Conservation (phyloP, 768 basidiomycete genomes). For the Boletus subcaerulescens region DNA sequence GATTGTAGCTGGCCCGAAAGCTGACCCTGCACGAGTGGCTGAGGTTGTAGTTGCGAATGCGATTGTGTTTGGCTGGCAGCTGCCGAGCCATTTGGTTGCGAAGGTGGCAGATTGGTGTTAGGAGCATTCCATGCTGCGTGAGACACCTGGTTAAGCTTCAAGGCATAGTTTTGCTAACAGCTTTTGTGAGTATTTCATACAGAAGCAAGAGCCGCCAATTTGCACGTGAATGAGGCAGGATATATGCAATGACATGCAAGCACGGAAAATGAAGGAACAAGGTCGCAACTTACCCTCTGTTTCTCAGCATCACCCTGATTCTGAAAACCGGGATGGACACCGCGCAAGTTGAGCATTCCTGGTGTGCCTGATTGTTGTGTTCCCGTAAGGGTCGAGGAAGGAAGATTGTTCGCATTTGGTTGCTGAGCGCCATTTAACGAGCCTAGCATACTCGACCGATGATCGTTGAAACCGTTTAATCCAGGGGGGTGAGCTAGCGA, state of each 20-base stretch:
- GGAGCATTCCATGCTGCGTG: conserved; percentile 67
- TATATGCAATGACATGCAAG: conserved; percentile 2
- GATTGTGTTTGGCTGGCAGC: conserved; percentile 21
- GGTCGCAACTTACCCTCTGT: conserved; percentile 50
- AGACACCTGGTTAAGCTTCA: conserved; percentile 62
- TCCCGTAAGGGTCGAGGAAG: conserved; percentile 35
- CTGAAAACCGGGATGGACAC: conserved; percentile 44
- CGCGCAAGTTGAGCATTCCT: conserved; percentile 61
- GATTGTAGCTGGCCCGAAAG: conserved; percentile 18
- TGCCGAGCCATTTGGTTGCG: conserved; percentile 28
- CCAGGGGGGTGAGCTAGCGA: conserved; percentile 63
- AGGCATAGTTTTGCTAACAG: conserved; percentile 53
- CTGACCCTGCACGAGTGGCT: conserved; percentile 24
- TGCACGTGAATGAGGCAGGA: background rate
- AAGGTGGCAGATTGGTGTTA: conserved; percentile 42
- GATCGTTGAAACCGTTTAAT: conserved; percentile 61
- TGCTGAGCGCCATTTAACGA: conserved; percentile 37
- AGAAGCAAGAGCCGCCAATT: background rate
- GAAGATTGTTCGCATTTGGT: conserved; percentile 14
- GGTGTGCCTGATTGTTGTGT: conserved; percentile 55
- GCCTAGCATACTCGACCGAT: conserved; percentile 58
- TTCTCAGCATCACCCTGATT: conserved; percentile 66
- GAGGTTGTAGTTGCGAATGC: conserved; percentile 25
- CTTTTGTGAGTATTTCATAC: conserved; percentile 5
- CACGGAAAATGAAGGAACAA: background rate